Percentiles rank a stretch among this genome's conserved stretches.
phyloP scores from a whole-genome alignment of 305 asterid species.

The Ilex paraguariensis region DNA sequence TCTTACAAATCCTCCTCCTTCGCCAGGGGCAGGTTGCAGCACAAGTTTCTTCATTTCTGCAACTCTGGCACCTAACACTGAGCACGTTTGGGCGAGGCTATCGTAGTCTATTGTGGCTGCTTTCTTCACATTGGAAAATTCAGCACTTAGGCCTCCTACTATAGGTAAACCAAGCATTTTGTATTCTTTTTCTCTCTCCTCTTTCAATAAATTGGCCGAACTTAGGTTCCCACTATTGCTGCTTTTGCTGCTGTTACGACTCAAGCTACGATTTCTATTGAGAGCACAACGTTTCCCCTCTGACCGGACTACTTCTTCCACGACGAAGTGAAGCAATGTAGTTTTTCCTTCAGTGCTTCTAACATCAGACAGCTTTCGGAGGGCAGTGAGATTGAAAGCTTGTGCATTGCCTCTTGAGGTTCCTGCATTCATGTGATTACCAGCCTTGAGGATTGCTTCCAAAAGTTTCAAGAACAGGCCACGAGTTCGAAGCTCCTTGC shows the following conservation, averaged over 20 bases:
- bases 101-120: slow-evolving; percentile 71
- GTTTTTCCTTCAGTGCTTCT: slow-evolving; percentile 87
- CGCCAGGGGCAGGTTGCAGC: slow-evolving; percentile 23
- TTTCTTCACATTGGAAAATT: slow-evolving; percentile 68
- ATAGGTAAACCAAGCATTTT: slow-evolving; percentile 83
- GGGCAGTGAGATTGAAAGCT: slow-evolving; percentile 76
- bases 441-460: slow-evolving; percentile 93
- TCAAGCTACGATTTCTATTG: slow-evolving; percentile 41
- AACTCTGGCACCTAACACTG: slow-evolving; percentile 35
- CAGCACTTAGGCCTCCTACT: slow-evolving; percentile 77
- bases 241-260: slow-evolving; percentile 38
- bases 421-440: slow-evolving; percentile 83
- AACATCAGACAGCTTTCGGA: slow-evolving; percentile 78
- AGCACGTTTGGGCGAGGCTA: slow-evolving; percentile 34
- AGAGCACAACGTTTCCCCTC: slow-evolving; percentile 80
- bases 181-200: slow-evolving; percentile 70
- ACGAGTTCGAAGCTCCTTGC: slow-evolving; percentile 74
- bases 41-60: slow-evolving; percentile 30
- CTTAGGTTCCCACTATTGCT: slow-evolving; percentile 19
- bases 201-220: slow-evolving; percentile 28
- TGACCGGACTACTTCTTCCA: slow-evolving; percentile 85
- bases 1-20: slow-evolving; percentile 39
- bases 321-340: slow-evolving; percentile 84
- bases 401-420: slow-evolving; percentile 91
- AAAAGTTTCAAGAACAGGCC: slow-evolving; percentile 83